Base-by-base conservation (phyloP, 176 grass and related monocot species). In the Oryza rufipogon region DNA sequence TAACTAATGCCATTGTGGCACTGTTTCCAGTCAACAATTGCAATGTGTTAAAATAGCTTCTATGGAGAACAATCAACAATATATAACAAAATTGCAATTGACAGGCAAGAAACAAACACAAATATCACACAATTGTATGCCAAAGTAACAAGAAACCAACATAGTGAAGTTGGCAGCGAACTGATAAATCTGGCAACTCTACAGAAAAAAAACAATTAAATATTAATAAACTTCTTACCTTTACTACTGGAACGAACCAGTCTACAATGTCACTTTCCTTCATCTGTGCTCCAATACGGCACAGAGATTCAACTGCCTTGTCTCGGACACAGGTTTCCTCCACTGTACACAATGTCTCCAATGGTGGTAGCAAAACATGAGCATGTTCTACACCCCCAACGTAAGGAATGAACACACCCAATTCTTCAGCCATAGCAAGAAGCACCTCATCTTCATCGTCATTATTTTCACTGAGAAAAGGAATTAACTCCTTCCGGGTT, bases 381-480 rank as follows among this genome's bases (percentile, higher is more conserved):
- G 96, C 93, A 80, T 93, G 89, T 32, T 98, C 91, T 76, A 98
- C 89, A 20, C 96, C 96, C 19, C 96, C 96, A 64, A 98, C 93
- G 87, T 98, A 98, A 67, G 93, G 93, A 80, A 98, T 98, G 19
- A 98, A 98, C 32, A 93, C 91, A 14, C 96, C 96, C 80, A 98
- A 83, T 66, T 98, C 96, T 82, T 98, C 96, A 6, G 96, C 96
- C 93, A 98, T 98, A 28, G 89, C 91, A 74, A 98, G 96, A 68
- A 98, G 96, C 64, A 98, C 96, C 84, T 98, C 96, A 81, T 98
- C 96, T 73, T 98, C 93, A 44, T 98, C 96, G 1, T 94, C 96
- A 82, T 98, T 98, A 81, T 98, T 98, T 89, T 98, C 96, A 75
- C 93, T 92, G 7, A 98, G 91, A 46, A 98, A 98, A 20, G 96